Conservation (phyloP, 768 basidiomycete species). For the Mycena epipterygia region DNA sequence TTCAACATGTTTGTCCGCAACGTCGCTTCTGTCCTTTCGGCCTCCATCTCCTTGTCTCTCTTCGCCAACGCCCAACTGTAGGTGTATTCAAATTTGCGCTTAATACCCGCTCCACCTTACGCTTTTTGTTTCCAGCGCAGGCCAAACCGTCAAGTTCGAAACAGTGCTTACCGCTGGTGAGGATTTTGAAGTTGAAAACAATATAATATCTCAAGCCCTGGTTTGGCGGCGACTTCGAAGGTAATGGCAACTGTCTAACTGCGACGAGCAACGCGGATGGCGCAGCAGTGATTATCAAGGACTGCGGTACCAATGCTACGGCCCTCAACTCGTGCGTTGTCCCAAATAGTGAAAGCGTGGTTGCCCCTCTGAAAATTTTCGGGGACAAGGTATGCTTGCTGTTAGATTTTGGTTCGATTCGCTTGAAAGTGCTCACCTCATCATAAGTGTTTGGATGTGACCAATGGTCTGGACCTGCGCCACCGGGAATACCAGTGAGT, state of each 20-base stretch:
- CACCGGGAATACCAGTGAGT: too few relatives aligned
- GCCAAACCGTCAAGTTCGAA: conserved; percentile 14
- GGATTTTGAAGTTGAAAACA: background rate
- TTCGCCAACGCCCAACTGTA: conserved; percentile 21
- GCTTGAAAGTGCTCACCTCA: background rate
- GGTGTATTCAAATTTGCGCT: too few relatives aligned
- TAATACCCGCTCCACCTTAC: too few relatives aligned
- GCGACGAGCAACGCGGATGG: conserved; percentile 21
- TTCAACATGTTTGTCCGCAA: conserved; percentile 23
- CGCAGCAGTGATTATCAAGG: conserved; percentile 18
- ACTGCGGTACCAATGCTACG: conserved; percentile 11
- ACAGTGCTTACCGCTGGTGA: conserved; percentile 2
- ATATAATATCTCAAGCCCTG: too few relatives aligned
- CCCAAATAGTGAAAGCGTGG: background rate
- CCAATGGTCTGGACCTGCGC: conserved; percentile 36
- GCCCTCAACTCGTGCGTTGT: conserved; percentile 24
- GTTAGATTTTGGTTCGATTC: background rate
- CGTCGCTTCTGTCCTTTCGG: background rate
- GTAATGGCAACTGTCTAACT: conserved; percentile 11
- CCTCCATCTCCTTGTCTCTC: background rate
- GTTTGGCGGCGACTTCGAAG: too few relatives aligned
- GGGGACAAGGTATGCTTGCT: conserved; percentile 17
- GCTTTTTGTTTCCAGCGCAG: too few relatives aligned
- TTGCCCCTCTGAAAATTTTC: conserved; percentile 24
- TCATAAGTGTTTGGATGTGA: conserved; percentile 41